These are phyloP conservation scores for Volvariella volvacea DNA, from an alignment of 1,284 basidiomycete genomes.

Conservation along the genomic window DNA sequence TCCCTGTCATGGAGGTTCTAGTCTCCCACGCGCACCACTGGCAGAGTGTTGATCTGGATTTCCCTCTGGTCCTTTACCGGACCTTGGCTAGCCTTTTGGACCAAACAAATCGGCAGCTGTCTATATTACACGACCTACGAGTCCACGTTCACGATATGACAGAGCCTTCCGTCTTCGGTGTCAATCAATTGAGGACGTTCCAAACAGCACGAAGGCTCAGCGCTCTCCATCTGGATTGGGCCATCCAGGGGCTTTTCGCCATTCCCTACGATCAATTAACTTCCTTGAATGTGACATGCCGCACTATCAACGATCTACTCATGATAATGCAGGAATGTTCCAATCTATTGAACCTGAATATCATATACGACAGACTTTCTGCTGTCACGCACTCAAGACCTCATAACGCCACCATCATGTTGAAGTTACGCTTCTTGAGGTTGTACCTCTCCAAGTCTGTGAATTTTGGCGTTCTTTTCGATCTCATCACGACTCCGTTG, in stretches of 20 bases:
- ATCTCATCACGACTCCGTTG: background rate
- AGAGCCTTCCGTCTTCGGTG: background rate
- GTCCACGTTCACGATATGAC: background rate
- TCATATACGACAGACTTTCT: background rate
- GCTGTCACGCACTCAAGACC: background rate
- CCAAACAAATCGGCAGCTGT: too few species aligned
- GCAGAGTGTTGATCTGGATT: background rate
- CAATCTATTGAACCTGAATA: background rate
- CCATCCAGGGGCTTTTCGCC: background rate
- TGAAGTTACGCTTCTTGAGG: background rate
- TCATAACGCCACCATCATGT: background rate
- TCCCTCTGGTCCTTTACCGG: background rate
- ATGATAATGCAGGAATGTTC: background rate
- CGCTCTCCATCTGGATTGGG: background rate
- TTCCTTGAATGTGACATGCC: background rate
- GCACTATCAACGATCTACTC: background rate
- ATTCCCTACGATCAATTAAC: background rate
- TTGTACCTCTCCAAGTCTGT: background rate
- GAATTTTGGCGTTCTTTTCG: background rate
- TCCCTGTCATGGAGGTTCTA: background rate
- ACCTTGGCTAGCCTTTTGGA: too few species aligned
- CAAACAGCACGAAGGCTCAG: background rate
- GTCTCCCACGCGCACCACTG: background rate
- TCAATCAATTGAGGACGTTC: too few species aligned
- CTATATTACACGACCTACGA: background rate